Evolutionary conservation across 1,284 basidiomycete genomes (phyloP), one percentile per base, ranked within the genome.

Genomic region (Ustilago tritici): DNA sequence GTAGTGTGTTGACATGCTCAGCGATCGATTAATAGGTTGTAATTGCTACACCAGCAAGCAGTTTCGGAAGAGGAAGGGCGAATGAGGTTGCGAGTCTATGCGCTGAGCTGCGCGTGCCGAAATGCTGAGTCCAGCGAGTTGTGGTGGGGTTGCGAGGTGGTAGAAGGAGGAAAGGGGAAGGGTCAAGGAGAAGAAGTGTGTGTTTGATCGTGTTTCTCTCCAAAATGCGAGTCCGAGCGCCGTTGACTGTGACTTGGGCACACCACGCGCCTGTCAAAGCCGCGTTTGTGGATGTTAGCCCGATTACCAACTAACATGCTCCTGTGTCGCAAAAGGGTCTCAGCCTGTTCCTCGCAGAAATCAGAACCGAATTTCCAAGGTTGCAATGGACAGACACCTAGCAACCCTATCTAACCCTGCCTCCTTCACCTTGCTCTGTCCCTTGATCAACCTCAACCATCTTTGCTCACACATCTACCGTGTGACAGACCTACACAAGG

Each of bases 1-100:
- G 70, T 75, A 75, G 66, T 82, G 80, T 10, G 76, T 49, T 57
- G 75, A 61, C 75, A 77, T 77, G 41, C 28, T 56, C 14, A 11
- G 49, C 9, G 23, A 28, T 31, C 19, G 8, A 28, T 7, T 9
- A 49, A 10, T 23, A 12, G 19, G 8, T 23, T 9, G 14, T 9
- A 28, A 49, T 23, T 49, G 47, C 11, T 31, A 19, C 28, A 23
- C 6, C 14, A 9, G 11, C 49, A 14, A 50, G 49, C 49, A 32
- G 28, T 31, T 28, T 50, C 23, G 49, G 49, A 50, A 14, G 49
- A 46, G 2, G 19, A 19, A 46, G n/a, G 43, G n/a, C 43, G 19
- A 46, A 19, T 46, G 5, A 19, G 36, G 14, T 5, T 38, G 36
- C 10, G 10, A 9, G 14, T 9, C 36, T 38, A 38, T 10, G 36